Conservation (phyloP, 2,329 filamentous ascomycete species). For the Alternaria sp. region DNA sequence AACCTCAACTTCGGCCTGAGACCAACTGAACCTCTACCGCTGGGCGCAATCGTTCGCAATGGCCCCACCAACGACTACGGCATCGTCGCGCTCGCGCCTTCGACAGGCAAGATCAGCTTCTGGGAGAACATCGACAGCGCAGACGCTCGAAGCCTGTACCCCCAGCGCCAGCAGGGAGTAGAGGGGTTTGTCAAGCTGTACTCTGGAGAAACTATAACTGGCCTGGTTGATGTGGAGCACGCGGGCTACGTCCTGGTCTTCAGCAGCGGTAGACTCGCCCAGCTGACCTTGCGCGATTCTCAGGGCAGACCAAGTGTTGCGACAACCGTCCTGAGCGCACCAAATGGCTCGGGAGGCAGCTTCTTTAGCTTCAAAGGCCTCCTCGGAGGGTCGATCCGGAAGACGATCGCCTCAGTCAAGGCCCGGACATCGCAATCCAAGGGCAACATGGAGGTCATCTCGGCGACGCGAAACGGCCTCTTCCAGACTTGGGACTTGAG, state of each 20-base stretch:
- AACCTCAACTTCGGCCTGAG: constrained; percentile 77
- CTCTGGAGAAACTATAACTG: constrained; percentile 77
- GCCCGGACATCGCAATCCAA: constrained; percentile 75
- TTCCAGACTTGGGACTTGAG: constrained; percentile 89
- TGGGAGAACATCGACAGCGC: constrained; percentile 96
- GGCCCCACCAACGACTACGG: constrained; percentile 82
- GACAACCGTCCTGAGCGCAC: constrained; percentile 75
- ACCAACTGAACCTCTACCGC: constrained; percentile 74
- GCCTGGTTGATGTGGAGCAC: constrained; percentile 83
- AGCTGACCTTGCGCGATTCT: constrained; percentile 83
- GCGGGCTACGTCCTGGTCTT: constrained; percentile 86
- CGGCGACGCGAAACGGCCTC: constrained; percentile 77
- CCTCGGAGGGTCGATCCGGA: constrained; percentile 73
- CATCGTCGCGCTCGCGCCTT: constrained; percentile 84
- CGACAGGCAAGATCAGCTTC: constrained; percentile 84
- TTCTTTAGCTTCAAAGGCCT: constrained; percentile 83
- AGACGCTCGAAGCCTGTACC: constrained; percentile 81
- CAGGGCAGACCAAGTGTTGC: constrained; percentile 85
- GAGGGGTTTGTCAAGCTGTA: constrained; percentile 78
- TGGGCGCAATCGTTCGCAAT: constrained; percentile 82
- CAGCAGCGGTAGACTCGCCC: constrained; percentile 84
- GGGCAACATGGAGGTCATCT: constrained; percentile 84
- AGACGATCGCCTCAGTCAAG: constrained; percentile 81
- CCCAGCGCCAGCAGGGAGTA: constrained; percentile 80
- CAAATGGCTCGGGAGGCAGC: constrained; percentile 67